Percentiles rank a stretch among this genome's conserved stretches.
These are phyloP conservation scores for Penicillium egyptiacum DNA, from an alignment of 495 filamentous ascomycete species.

Conservation along the genomic window DNA sequence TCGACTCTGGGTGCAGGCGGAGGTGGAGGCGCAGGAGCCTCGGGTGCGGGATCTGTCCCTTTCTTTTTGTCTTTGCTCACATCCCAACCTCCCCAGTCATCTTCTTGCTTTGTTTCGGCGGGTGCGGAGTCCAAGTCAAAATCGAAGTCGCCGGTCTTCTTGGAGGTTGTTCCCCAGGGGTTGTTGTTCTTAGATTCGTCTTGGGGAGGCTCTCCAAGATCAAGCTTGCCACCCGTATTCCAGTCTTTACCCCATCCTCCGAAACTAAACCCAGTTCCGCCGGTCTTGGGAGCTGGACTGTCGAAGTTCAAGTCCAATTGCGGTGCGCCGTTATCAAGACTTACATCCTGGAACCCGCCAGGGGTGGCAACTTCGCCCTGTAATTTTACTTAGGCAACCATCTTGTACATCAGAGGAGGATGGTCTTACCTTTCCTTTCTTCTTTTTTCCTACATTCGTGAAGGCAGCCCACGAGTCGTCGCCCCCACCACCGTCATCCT, in stretches of 20 bases:
- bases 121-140: constrained; percentile 43
- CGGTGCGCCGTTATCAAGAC: constrained; percentile 41
- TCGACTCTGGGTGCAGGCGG: constrained; percentile 3
- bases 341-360: constrained; percentile 48
- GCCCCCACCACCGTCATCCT: constrained; percentile 33
- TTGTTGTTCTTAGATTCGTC: constrained; percentile 39
- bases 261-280: constrained; percentile 41
- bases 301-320: constrained; percentile 50
- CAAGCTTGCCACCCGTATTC: constrained; percentile 36
- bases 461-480: constrained; percentile 43
- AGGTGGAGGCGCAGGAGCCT: constrained; percentile 15
- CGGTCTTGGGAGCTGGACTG: constrained; percentile 29
- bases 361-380: constrained; percentile 29
- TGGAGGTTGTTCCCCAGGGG: constrained; percentile 42
- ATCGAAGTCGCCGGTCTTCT: constrained; percentile 46
- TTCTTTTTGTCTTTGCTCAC: constrained; percentile 33
- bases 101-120: constrained; percentile 27
- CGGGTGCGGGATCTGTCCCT: constrained; percentile 23
- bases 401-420: neutral
- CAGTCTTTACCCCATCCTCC: constrained; percentile 49
- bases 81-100: constrained; percentile 32
- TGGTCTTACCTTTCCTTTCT: constrained; percentile 49
- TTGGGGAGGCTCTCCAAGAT: constrained; percentile 34
- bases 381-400: constrained; percentile 1
- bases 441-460: constrained; percentile 42